Conservation (phyloP, 2,329 filamentous ascomycete species). For the Clonostachys sp. region DNA sequence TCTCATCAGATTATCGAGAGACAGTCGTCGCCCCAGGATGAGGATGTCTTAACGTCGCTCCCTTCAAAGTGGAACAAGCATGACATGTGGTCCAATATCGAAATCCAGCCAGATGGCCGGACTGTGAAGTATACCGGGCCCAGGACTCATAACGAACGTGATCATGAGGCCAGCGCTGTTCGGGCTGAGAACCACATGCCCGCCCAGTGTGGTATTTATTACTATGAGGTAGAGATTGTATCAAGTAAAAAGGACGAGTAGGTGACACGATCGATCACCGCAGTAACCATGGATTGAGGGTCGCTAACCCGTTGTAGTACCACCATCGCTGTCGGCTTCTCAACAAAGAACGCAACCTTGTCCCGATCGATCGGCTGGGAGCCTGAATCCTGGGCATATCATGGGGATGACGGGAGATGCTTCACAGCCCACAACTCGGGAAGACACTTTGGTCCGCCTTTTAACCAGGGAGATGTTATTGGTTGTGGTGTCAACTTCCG, state of each 20-base stretch:
- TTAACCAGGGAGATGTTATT: constrained; percentile 52
- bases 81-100: constrained; percentile 70
- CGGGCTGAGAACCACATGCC: constrained; percentile 86
- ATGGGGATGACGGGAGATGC: constrained; percentile 62
- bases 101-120: constrained; percentile 68
- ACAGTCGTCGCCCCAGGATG: constrained; percentile 54
- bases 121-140: constrained; percentile 58
- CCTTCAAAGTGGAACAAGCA: constrained; percentile 78
- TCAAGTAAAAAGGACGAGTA: constrained; percentile 51
- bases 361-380: constrained; percentile 63
- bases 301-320: constrained; percentile 30
- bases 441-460: constrained; percentile 52
- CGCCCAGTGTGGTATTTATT: constrained; percentile 86
- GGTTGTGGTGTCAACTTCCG: constrained; percentile 65
- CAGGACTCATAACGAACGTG: constrained; percentile 35
- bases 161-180: constrained; percentile 76
- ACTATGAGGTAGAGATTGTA: constrained; percentile 68
- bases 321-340: constrained; percentile 60
- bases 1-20: constrained; percentile 83
- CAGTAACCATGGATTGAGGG: neutral
- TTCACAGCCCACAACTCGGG: constrained; percentile 54
- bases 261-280: constrained; percentile 15
- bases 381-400: constrained; percentile 63
- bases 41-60: constrained; percentile 58
- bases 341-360: constrained; percentile 45